phyloP scores from a whole-genome alignment of 306 rosid species.

The Malus sylvestris region DNA sequence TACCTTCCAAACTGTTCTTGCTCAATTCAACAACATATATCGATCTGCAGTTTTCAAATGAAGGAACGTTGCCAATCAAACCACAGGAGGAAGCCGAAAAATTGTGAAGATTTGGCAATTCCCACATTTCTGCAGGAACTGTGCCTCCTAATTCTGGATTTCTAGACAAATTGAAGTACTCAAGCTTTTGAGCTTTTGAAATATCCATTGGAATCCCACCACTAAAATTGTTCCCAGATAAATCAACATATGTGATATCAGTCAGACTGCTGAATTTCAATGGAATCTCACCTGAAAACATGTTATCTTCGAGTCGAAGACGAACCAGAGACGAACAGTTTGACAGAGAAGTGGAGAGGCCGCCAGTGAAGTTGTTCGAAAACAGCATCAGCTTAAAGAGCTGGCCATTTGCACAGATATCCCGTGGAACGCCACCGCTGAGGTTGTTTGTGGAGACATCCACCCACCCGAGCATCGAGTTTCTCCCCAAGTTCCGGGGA shows the following conservation, averaged over 20 bases:
- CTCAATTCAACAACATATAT: constrained; percentile 52
- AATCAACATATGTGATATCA: constrained; percentile 59
- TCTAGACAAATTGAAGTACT: constrained; percentile 64
- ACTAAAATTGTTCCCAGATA: constrained; percentile 58
- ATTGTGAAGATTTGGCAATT: constrained; percentile 54
- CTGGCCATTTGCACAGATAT: constrained; percentile 50
- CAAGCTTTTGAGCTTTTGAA: constrained; percentile 48
- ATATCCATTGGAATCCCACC: constrained; percentile 80
- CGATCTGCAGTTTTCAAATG: constrained; percentile 54
- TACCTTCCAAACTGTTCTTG: constrained; percentile 53
- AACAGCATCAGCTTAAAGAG: constrained; percentile 69
- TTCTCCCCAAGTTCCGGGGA: constrained; percentile 64
- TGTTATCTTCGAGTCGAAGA: constrained; percentile 77
- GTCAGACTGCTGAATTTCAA: constrained; percentile 52
- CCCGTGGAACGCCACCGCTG: constrained; percentile 58
- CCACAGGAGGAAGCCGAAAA: constrained; percentile 75
- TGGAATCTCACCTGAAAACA: constrained; percentile 57
- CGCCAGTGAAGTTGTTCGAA: constrained; percentile 66
- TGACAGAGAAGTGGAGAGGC: constrained; percentile 48
- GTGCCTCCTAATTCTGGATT: constrained; percentile 52
- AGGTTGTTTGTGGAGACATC: constrained; percentile 77
- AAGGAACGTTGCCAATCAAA: constrained; percentile 53
- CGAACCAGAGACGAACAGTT: constrained; percentile 89
- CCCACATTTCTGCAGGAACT: constrained; percentile 58
- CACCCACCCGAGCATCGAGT: constrained; percentile 70